Evolutionary conservation across 2,329 filamentous ascomycete species (phyloP).

Genomic region (Fusarium sp.): DNA sequence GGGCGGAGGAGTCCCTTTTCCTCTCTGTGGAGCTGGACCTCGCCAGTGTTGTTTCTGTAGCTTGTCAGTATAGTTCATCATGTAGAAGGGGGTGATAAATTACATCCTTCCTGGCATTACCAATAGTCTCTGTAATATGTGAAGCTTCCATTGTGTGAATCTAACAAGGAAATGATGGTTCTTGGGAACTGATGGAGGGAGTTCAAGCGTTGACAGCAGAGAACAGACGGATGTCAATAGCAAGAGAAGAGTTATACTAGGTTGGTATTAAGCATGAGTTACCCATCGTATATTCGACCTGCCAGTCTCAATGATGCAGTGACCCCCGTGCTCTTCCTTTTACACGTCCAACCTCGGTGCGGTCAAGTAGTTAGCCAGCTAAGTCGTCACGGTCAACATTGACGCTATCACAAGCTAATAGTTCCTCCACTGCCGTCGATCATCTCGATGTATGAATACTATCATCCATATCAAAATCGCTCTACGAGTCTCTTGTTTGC

Average conservation of each 20-base stretch:
- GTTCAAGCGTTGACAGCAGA: neutral
- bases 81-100: neutral
- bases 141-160: slow-evolving; percentile 7
- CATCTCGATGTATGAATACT: neutral
- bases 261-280: slow-evolving; percentile 4
- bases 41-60: slow-evolving; percentile 2
- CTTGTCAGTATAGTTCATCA: neutral
- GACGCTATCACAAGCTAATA: slow-evolving; percentile 6
- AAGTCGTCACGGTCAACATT: neutral
- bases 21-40: neutral
- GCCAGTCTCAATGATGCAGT: neutral
- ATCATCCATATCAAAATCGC: neutral
- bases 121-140: neutral
- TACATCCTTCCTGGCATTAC: neutral
- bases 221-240: neutral
- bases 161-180: neutral
- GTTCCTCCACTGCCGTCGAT: slow-evolving; percentile 9
- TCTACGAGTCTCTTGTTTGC: neutral
- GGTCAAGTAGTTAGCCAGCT: neutral
- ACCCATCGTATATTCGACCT: neutral
- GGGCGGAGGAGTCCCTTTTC: slow-evolving; percentile 2
- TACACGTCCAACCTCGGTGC: neutral
- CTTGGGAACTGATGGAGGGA: neutral
- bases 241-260: neutral
- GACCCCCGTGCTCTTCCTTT: neutral